These are phyloP conservation scores for Cyphellophora attinorum DNA, from an alignment of 2,329 filamentous ascomycete species.

Conservation along the genomic window DNA sequence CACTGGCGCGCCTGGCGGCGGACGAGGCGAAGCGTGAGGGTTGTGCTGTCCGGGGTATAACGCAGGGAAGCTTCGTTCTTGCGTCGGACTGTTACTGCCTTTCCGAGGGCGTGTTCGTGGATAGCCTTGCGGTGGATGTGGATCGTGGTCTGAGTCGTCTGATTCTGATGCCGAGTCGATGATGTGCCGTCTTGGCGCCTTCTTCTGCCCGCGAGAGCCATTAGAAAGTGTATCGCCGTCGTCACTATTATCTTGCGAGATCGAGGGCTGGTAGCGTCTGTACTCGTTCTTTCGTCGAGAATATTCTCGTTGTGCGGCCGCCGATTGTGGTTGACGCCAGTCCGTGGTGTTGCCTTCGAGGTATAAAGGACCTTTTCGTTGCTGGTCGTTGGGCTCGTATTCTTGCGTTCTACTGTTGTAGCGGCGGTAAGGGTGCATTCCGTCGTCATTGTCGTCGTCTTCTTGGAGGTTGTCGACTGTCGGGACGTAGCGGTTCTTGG, in stretches of 20 bases:
- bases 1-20: neutral
- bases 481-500: constrained; percentile 11
- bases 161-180: constrained; percentile 17
- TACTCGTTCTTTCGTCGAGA: constrained; percentile 23
- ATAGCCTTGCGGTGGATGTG: constrained; percentile 8
- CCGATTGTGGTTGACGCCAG: constrained; percentile 28
- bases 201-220: constrained; percentile 8
- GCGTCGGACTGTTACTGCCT: constrained; percentile 8
- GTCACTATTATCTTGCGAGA: constrained; percentile 26
- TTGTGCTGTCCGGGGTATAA: too few relatives aligned
- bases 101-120: constrained; percentile 4
- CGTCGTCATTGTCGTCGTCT: constrained; percentile 12
- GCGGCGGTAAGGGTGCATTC: constrained; percentile 17
- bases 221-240: constrained; percentile 16
- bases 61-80: constrained; percentile 4
- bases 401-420: constrained; percentile 18
- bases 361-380: constrained; percentile 22
- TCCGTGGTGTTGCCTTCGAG: constrained; percentile 26
- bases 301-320: constrained; percentile 25
- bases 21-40: neutral
- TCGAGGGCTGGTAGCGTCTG: constrained; percentile 23
- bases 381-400: constrained; percentile 11
- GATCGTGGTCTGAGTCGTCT: constrained; percentile 13
- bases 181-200: constrained; percentile 11
- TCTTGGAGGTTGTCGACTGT: constrained; percentile 17